Percentiles rank a stretch among this genome's conserved stretches.
phyloP scores from a whole-genome alignment of 2,329 filamentous ascomycete genomes.

The Metarhizium humberi region DNA sequence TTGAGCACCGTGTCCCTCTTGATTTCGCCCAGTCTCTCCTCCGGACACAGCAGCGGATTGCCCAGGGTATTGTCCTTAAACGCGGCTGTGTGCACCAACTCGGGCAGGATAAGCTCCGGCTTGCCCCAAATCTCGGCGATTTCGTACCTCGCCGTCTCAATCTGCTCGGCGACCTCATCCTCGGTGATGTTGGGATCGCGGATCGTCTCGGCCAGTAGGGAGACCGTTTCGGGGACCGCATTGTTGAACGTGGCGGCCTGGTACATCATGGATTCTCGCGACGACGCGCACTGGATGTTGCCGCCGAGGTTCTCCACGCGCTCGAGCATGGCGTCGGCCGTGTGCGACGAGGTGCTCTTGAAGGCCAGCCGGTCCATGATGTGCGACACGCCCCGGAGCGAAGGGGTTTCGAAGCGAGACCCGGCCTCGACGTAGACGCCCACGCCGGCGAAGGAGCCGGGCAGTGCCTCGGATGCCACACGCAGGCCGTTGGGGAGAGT shows the following conservation, averaged over 20 bases:
- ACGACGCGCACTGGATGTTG: conserved; percentile 95
- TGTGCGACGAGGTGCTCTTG: conserved; percentile 68
- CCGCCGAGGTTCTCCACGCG: conserved; percentile 81
- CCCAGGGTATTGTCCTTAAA: conserved; percentile 95
- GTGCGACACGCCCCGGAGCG: conserved; percentile 82
- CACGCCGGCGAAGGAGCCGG: conserved; percentile 88
- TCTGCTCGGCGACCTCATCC: conserved; percentile 75
- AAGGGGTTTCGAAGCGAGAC: conserved; percentile 83
- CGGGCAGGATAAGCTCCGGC: conserved; percentile 89
- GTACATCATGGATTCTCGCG: conserved; percentile 95
- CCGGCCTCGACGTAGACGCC: conserved; percentile 95
- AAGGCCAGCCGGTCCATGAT: conserved; percentile 94
- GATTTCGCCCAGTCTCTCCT: conserved; percentile 70
- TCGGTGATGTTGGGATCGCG: conserved; percentile 77
- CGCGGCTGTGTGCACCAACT: conserved; percentile 89
- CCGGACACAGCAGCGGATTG: conserved; percentile 84
- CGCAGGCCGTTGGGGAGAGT: conserved; percentile 86
- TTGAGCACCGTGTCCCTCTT: conserved; percentile 62
- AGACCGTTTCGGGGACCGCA: conserved; percentile 73
- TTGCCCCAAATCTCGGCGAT: conserved; percentile 97
- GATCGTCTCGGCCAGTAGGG: conserved; percentile 86
- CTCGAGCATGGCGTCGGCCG: conserved; percentile 79
- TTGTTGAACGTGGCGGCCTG: conserved; percentile 97
- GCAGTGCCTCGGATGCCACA: conserved; percentile 88
- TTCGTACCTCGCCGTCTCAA: conserved; percentile 89